Conservation (phyloP, 2,329 filamentous ascomycete genomes). For the Ilyonectria mors-panacis region DNA sequence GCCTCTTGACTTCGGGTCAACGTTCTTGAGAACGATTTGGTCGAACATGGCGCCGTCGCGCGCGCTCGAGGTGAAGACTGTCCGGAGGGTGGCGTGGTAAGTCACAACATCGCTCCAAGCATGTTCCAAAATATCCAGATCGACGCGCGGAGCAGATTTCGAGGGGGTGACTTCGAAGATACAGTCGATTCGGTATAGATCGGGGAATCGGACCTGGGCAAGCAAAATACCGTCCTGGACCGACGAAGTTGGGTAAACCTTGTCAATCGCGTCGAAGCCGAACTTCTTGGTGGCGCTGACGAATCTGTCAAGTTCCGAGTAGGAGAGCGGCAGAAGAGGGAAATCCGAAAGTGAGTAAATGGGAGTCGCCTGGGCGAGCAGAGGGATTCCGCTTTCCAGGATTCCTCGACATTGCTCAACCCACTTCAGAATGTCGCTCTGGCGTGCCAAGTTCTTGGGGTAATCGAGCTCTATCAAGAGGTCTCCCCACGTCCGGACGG, state of each 20-base stretch:
- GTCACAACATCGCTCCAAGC: conserved; percentile 20
- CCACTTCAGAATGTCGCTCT: conserved; percentile 17
- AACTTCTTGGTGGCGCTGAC: conserved; percentile 9
- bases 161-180: conserved; percentile 20
- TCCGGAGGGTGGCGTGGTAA: conserved; percentile 20
- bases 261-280: conserved; percentile 18
- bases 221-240: conserved; percentile 25
- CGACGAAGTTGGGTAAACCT: conserved; percentile 15
- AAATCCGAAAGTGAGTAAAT: conserved; percentile 25
- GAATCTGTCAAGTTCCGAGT: conserved; percentile 12
- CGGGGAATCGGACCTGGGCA: conserved; percentile 21
- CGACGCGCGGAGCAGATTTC: not conserved
- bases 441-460: conserved; percentile 13
- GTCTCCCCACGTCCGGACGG: conserved; percentile 13
- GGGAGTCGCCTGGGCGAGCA: conserved; percentile 8
- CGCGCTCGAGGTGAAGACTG: conserved; percentile 17
- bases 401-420: conserved; percentile 13
- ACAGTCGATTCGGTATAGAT: conserved; percentile 22
- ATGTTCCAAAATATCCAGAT: conserved; percentile 15
- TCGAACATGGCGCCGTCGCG: conserved; percentile 23
- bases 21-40: conserved; percentile 15
- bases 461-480: conserved; percentile 22
- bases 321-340: conserved; percentile 15
- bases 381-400: conserved; percentile 15
- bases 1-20: conserved; percentile 4